Conservation (phyloP, 495 filamentous ascomycete species). For the Sphaerosporella brunnea region DNA sequence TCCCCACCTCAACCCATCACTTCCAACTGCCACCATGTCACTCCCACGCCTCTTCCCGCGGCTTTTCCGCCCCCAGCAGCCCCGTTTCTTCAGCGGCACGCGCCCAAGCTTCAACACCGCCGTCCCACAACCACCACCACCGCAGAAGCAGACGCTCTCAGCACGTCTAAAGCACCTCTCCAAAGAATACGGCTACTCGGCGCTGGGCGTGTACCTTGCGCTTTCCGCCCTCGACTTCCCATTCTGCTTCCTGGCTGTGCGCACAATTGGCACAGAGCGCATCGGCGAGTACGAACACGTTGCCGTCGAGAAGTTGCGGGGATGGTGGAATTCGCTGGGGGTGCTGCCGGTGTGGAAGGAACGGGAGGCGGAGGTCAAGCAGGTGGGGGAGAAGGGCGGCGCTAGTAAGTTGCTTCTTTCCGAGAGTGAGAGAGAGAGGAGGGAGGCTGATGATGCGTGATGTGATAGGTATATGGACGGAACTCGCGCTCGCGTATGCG, state of each 20-base stretch:
- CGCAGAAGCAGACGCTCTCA: constrained; percentile 35
- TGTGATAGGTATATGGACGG: constrained; percentile 55
- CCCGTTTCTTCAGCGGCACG: constrained; percentile 4
- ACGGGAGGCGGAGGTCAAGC: constrained; percentile 28
- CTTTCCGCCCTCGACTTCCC: constrained; percentile 83
- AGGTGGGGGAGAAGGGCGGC: constrained; percentile 31
- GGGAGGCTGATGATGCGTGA: constrained; percentile 8
- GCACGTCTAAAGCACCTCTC: constrained; percentile 63
- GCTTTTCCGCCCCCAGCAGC: constrained; percentile 1
- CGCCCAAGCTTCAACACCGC: background rate
- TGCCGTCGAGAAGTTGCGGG: background rate
- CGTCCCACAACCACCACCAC: background rate
- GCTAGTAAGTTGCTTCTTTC: constrained; percentile 33
- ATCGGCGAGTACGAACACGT: constrained; percentile 44
- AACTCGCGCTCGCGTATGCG: constrained; percentile 84
- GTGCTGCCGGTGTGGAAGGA: constrained; percentile 26
- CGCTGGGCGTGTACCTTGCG: constrained; percentile 71
- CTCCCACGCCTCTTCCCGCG: constrained; percentile 7
- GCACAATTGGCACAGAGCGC: constrained; percentile 60
- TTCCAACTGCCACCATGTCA: background rate
- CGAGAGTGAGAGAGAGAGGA: constrained; percentile 16
- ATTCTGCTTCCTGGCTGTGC: constrained; percentile 79
- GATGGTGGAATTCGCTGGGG: constrained; percentile 23
- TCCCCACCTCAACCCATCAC: background rate
- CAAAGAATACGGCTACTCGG: constrained; percentile 85